Percentiles rank a stretch among this genome's conserved stretches.
phyloP scores from a whole-genome alignment of 768 basidiomycete genomes.

The Leucosporidium scottii region DNA sequence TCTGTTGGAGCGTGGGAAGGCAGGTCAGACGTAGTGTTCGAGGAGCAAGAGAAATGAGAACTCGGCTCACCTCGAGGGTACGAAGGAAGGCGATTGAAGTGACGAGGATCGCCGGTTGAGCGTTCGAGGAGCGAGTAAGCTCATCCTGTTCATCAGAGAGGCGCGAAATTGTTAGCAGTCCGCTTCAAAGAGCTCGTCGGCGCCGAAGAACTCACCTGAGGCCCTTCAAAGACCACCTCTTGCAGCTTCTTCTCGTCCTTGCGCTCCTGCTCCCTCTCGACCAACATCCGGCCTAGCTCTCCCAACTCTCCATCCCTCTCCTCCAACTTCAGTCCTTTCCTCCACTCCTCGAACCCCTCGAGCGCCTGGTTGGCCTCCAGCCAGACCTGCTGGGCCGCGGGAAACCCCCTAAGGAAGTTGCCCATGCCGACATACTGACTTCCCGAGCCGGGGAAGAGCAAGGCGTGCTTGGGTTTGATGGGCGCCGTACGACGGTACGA shows the following conservation, averaged over 20 bases:
- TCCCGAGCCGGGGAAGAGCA: constrained; percentile 37
- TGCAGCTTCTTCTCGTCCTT: constrained; percentile 11
- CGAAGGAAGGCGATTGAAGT: constrained; percentile 37
- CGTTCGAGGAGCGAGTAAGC: constrained; percentile 36
- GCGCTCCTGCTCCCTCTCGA: constrained; percentile 9
- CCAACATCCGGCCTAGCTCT: constrained; percentile 29
- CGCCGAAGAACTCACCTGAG: constrained; percentile 31
- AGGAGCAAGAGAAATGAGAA: too few species aligned
- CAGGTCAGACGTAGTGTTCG: neutral
- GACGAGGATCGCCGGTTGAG: constrained; percentile 38
- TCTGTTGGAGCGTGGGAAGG: neutral
- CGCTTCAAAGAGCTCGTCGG: neutral
- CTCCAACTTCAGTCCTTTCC: constrained; percentile 28
- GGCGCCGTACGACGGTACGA: constrained; percentile 1
- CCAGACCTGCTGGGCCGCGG: constrained; percentile 32
- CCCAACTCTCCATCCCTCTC: constrained; percentile 33
- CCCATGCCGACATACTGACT: constrained; percentile 36
- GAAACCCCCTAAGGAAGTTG: constrained; percentile 21
- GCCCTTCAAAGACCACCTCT: constrained; percentile 33
- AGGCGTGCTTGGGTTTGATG: constrained; percentile 27
- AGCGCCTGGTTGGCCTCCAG: constrained; percentile 37
- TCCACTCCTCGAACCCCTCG: constrained; percentile 35
- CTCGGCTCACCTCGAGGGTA: constrained; percentile 24
- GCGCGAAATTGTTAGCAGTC: neutral
- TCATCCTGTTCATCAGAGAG: constrained; percentile 21